These are phyloP conservation scores for Arachnomyces sp. DNA, from an alignment of 2,329 filamentous ascomycete genomes.

Conservation along the genomic window DNA sequence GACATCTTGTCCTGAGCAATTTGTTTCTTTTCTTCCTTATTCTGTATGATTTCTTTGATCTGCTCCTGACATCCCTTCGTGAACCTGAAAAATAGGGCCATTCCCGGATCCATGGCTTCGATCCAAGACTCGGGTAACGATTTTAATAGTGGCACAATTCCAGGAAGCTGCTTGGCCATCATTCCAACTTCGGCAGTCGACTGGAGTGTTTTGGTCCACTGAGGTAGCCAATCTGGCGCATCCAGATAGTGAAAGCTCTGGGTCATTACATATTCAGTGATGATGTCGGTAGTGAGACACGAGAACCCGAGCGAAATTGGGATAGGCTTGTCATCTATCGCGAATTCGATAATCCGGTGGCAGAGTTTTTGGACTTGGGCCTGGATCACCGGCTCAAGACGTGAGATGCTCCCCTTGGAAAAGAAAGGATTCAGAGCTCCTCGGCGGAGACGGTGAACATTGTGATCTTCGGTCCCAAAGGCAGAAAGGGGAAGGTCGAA, in stretches of 20 bases:
- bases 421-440: slow-evolving; percentile 22
- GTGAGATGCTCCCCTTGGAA: slow-evolving; percentile 14
- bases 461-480: slow-evolving; percentile 20
- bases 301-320: slow-evolving; percentile 14
- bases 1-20: slow-evolving; percentile 2
- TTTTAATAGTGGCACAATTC: slow-evolving; percentile 2
- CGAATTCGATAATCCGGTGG: slow-evolving; percentile 7
- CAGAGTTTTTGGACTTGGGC: slow-evolving; percentile 15
- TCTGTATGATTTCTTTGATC: slow-evolving; percentile 5
- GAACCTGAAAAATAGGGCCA: slow-evolving; percentile 6
- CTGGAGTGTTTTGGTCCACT: slow-evolving; percentile 20
- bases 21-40: slow-evolving; percentile 3
- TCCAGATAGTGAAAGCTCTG: slow-evolving; percentile 25
- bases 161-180: slow-evolving; percentile 2
- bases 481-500: slow-evolving; percentile 22
- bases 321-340: not conserved
- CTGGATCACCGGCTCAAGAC: slow-evolving; percentile 14
- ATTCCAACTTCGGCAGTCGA: slow-evolving; percentile 2
- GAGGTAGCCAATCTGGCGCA: slow-evolving; percentile 22
- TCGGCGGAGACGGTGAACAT: slow-evolving; percentile 20
- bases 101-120: slow-evolving; percentile 5
- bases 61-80: slow-evolving; percentile 5
- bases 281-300: slow-evolving; percentile 35
- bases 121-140: slow-evolving; percentile 5
- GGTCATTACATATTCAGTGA: slow-evolving; percentile 38